Evolutionary conservation across 1,139 yeast genomes (phyloP).

Genomic region (Lodderomyces theae): DNA sequence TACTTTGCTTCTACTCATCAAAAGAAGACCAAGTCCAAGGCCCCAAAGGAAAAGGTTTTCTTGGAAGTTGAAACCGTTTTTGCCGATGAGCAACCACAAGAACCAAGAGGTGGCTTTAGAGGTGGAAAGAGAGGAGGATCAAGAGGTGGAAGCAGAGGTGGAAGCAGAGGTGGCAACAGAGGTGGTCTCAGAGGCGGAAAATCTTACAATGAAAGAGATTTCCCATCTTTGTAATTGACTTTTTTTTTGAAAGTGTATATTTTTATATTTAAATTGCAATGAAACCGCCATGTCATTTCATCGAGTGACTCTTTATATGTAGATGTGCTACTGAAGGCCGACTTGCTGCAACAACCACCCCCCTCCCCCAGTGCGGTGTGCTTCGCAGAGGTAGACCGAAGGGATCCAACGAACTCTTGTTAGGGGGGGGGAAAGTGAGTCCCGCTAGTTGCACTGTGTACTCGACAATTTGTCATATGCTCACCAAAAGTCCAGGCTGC

Average conservation of each 20-base stretch:
- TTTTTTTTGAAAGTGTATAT: neutral
- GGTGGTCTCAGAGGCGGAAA: constrained; percentile 22
- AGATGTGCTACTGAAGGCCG: no score
- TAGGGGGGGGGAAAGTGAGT: no score
- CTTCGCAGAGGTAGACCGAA: no score
- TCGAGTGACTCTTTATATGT: no score
- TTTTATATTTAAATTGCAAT: neutral
- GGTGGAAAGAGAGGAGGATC: constrained; percentile 39
- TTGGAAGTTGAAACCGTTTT: constrained; percentile 67
- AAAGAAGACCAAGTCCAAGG: constrained; percentile 62
- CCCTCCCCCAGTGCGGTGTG: no score
- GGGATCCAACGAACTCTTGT: no score
- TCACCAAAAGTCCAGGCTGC: neutral
- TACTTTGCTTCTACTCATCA: constrained; percentile 54
- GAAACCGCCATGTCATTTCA: no score
- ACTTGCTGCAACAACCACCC: no score
- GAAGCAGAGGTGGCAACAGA: constrained; percentile 24
- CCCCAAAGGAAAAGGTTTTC: constrained; percentile 65
- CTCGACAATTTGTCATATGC: constrained; percentile 1
- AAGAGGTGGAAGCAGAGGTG: constrained; percentile 23
- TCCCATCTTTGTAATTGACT: constrained; percentile 51
- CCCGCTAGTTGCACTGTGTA: no score
- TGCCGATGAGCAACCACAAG: constrained; percentile 42
- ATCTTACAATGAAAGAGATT: constrained; percentile 53
- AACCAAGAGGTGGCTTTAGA: constrained; percentile 36